phyloP scores from a whole-genome alignment of 2,329 filamentous ascomycete species.

The Calonectria pteridis region DNA sequence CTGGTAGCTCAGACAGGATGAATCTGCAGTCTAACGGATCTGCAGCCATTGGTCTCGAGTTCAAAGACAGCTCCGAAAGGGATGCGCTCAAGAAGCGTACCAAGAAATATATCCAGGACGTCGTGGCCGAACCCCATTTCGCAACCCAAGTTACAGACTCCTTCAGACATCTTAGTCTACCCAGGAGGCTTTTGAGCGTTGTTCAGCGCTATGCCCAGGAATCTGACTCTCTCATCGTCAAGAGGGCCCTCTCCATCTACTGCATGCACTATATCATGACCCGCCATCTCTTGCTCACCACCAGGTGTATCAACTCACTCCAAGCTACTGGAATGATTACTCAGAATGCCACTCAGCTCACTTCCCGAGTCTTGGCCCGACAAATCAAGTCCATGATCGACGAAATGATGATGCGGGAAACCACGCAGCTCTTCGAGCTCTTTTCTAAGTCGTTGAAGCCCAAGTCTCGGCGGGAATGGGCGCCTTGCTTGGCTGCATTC shows the following conservation, averaged over 20 bases:
- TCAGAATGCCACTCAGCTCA: conserved; percentile 59
- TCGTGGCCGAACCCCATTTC: conserved; percentile 62
- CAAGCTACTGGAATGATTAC: conserved; percentile 57
- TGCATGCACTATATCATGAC: conserved; percentile 70
- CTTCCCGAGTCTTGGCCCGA: conserved; percentile 66
- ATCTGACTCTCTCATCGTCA: conserved; percentile 63
- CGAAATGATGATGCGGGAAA: conserved; percentile 65
- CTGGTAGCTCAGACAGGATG: conserved; percentile 51
- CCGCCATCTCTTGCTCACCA: conserved; percentile 65
- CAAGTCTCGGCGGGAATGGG: conserved; percentile 66
- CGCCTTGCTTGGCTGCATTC: conserved; percentile 68
- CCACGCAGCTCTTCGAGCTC: conserved; percentile 63
- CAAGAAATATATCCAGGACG: conserved; percentile 62
- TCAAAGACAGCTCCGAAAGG: conserved; percentile 54
- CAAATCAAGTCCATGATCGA: conserved; percentile 70
- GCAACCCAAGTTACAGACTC: conserved; percentile 64
- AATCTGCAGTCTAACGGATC: conserved; percentile 57
- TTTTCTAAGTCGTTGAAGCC: conserved; percentile 67
- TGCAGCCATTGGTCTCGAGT: conserved; percentile 65
- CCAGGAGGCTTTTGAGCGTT: conserved; percentile 60
- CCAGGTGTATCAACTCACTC: conserved; percentile 56
- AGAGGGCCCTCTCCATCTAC: conserved; percentile 66
- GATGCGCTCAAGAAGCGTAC: conserved; percentile 60
- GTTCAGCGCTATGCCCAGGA: conserved; percentile 62
- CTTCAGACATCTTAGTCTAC: conserved; percentile 59